Evolutionary conservation across 1,139 yeast species (phyloP).

Genomic region (Suhomyces bokatorum): DNA sequence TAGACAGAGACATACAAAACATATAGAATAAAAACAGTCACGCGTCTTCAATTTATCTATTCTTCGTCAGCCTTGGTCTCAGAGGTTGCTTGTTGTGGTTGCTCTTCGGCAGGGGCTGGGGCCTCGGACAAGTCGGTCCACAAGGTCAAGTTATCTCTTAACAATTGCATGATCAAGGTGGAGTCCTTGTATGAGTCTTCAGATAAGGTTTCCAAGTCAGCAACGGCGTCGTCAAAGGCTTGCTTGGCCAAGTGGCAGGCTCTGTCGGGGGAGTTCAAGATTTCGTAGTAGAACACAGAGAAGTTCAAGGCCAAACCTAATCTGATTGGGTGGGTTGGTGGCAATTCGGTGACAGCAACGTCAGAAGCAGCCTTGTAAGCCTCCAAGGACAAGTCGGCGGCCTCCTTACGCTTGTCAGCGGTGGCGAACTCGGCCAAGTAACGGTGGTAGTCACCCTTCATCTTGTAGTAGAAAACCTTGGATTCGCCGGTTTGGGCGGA

Average conservation of each 20-base stretch:
- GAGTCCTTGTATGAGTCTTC: constrained; percentile 99
- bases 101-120: constrained; percentile 60
- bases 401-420: constrained; percentile 87
- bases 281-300: constrained; percentile 97
- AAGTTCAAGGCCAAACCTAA: constrained; percentile 96
- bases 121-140: constrained; percentile 98
- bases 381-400: constrained; percentile 89
- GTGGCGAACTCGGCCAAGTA: constrained; percentile 96
- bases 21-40: constrained; percentile 11
- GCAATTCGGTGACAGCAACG: constrained; percentile 93
- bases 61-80: constrained; percentile 42
- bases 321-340: constrained; percentile 98
- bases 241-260: constrained; percentile 98
- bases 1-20: constrained; percentile 13
- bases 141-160: constrained; percentile 96
- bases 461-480: constrained; percentile 96
- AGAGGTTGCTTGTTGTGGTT: constrained; percentile 25
- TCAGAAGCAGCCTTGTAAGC: constrained; percentile 95
- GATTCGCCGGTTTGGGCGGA: constrained; percentile 96
- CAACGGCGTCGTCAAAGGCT: constrained; percentile 98
- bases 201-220: constrained; percentile 94
- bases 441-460: constrained; percentile 99
- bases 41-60: constrained; percentile 21
- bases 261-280: constrained; percentile 95
- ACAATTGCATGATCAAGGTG: constrained; percentile 96